phyloP scores from a whole-genome alignment of 345 rosid genomes.

The Physaria fendleri region DNA sequence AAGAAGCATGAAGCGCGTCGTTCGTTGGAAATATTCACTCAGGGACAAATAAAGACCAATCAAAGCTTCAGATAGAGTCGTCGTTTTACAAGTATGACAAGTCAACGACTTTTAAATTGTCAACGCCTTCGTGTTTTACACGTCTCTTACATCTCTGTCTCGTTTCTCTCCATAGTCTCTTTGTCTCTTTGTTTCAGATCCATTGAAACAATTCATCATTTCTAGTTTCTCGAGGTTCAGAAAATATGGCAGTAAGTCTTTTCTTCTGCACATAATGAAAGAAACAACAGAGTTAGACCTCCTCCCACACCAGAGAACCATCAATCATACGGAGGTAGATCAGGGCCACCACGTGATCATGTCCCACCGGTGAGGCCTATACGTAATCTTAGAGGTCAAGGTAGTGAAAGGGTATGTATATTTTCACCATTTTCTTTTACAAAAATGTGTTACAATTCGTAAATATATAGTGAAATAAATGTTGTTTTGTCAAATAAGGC shows the following conservation, averaged over 20 bases:
- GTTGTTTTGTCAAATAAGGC: background rate
- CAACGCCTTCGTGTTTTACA: slow-evolving; percentile 31
- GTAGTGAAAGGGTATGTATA: slow-evolving; percentile 17
- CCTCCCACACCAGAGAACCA: background rate
- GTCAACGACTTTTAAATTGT: slow-evolving; percentile 12
- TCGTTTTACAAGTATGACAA: slow-evolving; percentile 5
- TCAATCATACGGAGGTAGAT: slow-evolving; percentile 10
- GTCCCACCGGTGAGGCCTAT: slow-evolving; percentile 7
- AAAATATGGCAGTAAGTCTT: slow-evolving; percentile 29
- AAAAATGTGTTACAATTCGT: background rate
- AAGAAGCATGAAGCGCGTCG: slow-evolving; percentile 5
- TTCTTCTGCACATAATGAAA: slow-evolving; percentile 29
- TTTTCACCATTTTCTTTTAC: background rate
- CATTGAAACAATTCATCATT: slow-evolving; percentile 6
- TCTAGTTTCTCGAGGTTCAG: slow-evolving; percentile 4
- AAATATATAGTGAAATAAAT: background rate
- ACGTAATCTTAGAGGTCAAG: slow-evolving; percentile 14
- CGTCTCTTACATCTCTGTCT: slow-evolving; percentile 14
- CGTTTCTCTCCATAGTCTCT: background rate
- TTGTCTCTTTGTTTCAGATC: background rate
- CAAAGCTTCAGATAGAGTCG: slow-evolving; percentile 11
- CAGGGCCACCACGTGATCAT: slow-evolving; percentile 2
- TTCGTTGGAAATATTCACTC: background rate
- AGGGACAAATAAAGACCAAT: background rate
- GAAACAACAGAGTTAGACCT: slow-evolving; percentile 20